These are phyloP conservation scores for Rhizophagus sp. DNA, from an alignment of 192 early-diverging fungal genomes.

Conservation along the genomic window DNA sequence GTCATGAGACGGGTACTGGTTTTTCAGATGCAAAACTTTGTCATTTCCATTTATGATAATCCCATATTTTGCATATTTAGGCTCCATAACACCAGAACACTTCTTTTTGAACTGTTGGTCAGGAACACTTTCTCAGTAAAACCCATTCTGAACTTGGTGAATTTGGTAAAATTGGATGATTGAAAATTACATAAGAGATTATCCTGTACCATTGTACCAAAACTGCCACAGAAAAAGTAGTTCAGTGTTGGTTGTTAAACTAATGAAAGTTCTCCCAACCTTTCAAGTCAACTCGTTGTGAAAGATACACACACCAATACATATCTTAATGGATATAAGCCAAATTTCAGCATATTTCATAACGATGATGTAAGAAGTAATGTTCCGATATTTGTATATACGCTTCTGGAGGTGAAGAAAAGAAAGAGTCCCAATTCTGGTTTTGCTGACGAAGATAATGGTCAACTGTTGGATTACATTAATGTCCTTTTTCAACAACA, in stretches of 20 bases:
- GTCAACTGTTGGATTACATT: background rate
- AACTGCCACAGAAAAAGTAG: too few species aligned
- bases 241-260: background rate
- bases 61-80: background rate
- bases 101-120: background rate
- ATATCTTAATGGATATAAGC: slow-evolving; percentile 12
- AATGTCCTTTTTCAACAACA: background rate
- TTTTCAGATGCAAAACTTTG: slow-evolving; percentile 5
- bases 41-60: slow-evolving; percentile 6
- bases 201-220: fast-evolving
- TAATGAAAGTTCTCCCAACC: background rate
- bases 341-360: background rate
- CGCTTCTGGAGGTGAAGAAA: slow-evolving; percentile 9
- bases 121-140: too few species aligned
- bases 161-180: too few species aligned
- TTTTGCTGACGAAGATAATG: slow-evolving; percentile 5
- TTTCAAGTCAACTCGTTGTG: background rate
- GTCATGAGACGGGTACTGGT: slow-evolving; percentile 5
- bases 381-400: background rate
- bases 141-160: fast-evolving
- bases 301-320: background rate
- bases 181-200: too few species aligned
- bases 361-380: background rate
- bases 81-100: background rate
- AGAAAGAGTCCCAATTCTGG: background rate